These are phyloP conservation scores for Graphiopsis chlorocephala DNA, from an alignment of 2,329 filamentous ascomycete genomes.

Conservation along the genomic window DNA sequence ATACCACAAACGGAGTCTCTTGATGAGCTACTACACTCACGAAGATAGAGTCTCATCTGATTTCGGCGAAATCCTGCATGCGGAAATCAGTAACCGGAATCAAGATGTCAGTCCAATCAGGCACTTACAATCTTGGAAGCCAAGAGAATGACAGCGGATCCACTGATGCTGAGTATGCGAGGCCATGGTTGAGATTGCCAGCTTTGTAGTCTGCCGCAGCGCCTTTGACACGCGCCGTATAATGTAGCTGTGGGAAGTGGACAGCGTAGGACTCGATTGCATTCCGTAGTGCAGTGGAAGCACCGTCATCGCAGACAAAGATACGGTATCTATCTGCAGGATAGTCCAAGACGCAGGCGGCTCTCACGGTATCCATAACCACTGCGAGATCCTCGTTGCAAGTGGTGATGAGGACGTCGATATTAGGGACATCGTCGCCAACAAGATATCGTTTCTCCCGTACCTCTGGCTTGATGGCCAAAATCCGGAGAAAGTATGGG, in stretches of 20 bases:
- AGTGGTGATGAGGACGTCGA: slow-evolving; percentile 46
- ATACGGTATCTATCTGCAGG: slow-evolving; percentile 38
- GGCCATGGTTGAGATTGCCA: slow-evolving; percentile 61
- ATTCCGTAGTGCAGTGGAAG: slow-evolving; percentile 34
- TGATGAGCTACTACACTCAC: slow-evolving; percentile 1
- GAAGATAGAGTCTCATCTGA: background rate
- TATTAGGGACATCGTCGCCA: slow-evolving; percentile 36
- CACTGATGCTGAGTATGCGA: slow-evolving; percentile 14
- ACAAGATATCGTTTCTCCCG: slow-evolving; percentile 11
- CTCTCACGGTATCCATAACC: slow-evolving; percentile 41
- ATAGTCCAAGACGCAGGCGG: slow-evolving; percentile 41
- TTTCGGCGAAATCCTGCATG: background rate
- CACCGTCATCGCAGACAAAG: slow-evolving; percentile 43
- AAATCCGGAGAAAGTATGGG: slow-evolving; percentile 5
- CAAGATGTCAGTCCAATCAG: background rate
- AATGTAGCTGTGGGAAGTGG: slow-evolving; percentile 40
- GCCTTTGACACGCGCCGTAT: slow-evolving; percentile 43
- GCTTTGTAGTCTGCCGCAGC: slow-evolving; percentile 57
- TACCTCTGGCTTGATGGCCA: slow-evolving; percentile 8
- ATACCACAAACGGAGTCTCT: background rate
- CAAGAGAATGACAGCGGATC: slow-evolving; percentile 9
- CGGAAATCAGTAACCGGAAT: background rate
- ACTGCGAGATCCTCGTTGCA: slow-evolving; percentile 45
- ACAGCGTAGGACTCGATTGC: slow-evolving; percentile 34
- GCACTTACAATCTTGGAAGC: slow-evolving; percentile 1